Evolutionary conservation across 1,139 yeast genomes (phyloP).

Genomic region (Candida frijolesensis): DNA sequence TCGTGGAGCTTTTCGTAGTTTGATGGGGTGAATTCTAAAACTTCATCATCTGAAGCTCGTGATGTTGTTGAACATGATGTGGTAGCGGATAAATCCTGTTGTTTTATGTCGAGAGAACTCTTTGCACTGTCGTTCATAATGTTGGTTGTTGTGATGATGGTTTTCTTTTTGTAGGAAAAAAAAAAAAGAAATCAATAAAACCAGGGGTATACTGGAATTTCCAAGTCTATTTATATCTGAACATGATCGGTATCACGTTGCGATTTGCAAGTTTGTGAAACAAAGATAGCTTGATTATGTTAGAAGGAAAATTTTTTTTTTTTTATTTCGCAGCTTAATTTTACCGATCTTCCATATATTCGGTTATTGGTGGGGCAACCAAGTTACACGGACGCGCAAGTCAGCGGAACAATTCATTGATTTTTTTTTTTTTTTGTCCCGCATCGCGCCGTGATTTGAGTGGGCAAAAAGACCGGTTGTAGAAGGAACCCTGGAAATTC

Average conservation of each 20-base stretch:
- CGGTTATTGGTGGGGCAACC: constrained; percentile 6
- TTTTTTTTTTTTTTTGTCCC: too few relatives aligned
- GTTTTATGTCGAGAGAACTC: constrained; percentile 11
- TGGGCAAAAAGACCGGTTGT: too few relatives aligned
- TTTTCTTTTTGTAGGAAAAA: background rate
- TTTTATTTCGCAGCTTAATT: constrained; percentile 7
- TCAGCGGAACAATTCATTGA: too few relatives aligned
- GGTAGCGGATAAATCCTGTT: constrained; percentile 14
- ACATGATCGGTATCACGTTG: background rate
- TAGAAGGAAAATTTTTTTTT: background rate
- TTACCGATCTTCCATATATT: background rate
- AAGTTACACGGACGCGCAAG: background rate
- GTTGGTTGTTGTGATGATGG: background rate
- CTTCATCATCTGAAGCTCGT: constrained; percentile 13
- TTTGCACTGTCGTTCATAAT: constrained; percentile 10
- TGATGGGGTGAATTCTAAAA: constrained; percentile 20
- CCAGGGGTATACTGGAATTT: background rate
- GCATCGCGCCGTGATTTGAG: too few relatives aligned
- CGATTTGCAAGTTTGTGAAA: background rate
- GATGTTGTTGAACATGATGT: constrained; percentile 11
- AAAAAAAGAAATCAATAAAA: background rate
- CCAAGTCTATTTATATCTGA: background rate
- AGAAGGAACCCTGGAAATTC: too few relatives aligned
- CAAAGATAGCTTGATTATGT: background rate
- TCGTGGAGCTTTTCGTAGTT: constrained; percentile 11